These are phyloP conservation scores for Excoecaria cochinchinensis DNA, from an alignment of 345 rosid genomes.

Conservation along the genomic window DNA sequence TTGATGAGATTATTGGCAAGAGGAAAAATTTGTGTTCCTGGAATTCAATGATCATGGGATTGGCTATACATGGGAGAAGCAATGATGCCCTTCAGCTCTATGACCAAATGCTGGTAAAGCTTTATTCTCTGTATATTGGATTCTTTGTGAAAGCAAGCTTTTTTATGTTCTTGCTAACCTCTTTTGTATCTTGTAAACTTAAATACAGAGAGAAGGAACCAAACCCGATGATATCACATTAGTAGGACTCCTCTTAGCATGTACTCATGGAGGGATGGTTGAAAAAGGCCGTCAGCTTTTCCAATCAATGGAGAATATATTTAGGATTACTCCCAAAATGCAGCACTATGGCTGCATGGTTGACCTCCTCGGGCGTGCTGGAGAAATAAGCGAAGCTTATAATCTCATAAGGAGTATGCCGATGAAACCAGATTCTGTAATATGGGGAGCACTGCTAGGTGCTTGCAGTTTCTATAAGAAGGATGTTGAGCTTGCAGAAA, in stretches of 20 bases:
- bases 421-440: conserved; percentile 70
- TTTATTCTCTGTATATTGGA: not conserved
- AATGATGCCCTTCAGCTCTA: conserved; percentile 56
- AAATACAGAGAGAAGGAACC: conserved; percentile 43
- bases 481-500: conserved; percentile 63
- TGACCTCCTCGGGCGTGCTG: conserved; percentile 83
- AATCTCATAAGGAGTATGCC: conserved; percentile 63
- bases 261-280: conserved; percentile 80
- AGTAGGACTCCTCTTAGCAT: conserved; percentile 74
- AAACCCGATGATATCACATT: conserved; percentile 72
- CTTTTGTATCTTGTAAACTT: not conserved
- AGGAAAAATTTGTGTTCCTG: conserved; percentile 69
- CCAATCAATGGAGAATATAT: conserved; percentile 47
- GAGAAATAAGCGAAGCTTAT: conserved; percentile 62
- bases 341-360: conserved; percentile 89
- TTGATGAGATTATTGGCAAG: conserved; percentile 51
- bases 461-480: conserved; percentile 70
- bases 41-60: conserved; percentile 81
- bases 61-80: conserved; percentile 71
- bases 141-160: not conserved
- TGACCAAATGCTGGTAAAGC: conserved; percentile 61
- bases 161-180: not conserved
- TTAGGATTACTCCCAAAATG: conserved; percentile 50
- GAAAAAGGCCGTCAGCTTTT: conserved; percentile 48
- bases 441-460: conserved; percentile 84